Evolutionary conservation across 495 filamentous ascomycete species (phyloP).

Genomic region (Talaromyces thailandensis): DNA sequence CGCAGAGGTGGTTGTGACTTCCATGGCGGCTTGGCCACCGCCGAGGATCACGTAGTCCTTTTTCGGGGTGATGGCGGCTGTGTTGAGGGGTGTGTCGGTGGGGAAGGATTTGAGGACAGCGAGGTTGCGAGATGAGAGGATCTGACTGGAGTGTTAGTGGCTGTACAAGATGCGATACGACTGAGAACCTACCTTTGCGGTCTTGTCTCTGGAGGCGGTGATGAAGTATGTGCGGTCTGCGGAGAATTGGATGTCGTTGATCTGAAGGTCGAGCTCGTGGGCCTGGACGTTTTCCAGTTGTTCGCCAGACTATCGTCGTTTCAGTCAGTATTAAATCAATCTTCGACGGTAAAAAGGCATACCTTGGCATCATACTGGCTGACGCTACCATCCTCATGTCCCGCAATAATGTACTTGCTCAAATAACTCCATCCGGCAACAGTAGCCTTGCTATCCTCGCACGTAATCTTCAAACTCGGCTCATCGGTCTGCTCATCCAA

Average conservation of each 20-base stretch:
- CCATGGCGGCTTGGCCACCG: slow-evolving; percentile 97
- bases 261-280: slow-evolving; percentile 73
- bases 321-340: not conserved
- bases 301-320: slow-evolving; percentile 57
- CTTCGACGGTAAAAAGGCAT: slow-evolving; percentile 6
- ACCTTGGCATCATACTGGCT: slow-evolving; percentile 95
- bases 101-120: slow-evolving; percentile 85
- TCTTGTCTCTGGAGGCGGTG: slow-evolving; percentile 96
- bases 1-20: slow-evolving; percentile 90
- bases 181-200: slow-evolving; percentile 59
- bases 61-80: slow-evolving; percentile 81
- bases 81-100: slow-evolving; percentile 95
- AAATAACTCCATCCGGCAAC: slow-evolving; percentile 94
- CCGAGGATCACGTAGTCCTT: slow-evolving; percentile 97
- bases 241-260: slow-evolving; percentile 93
- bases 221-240: slow-evolving; percentile 94
- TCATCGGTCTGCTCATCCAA: slow-evolving; percentile 65
- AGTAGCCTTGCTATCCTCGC: slow-evolving; percentile 89
- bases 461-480: slow-evolving; percentile 74
- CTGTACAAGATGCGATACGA: no score
- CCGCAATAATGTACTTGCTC: slow-evolving; percentile 89
- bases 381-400: slow-evolving; percentile 90
- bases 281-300: slow-evolving; percentile 66
- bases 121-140: slow-evolving; percentile 74
- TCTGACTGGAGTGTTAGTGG: slow-evolving; percentile 29